Base-by-base conservation (phyloP, 495 filamentous ascomycete species). In the Tetracladium marchalianum region DNA sequence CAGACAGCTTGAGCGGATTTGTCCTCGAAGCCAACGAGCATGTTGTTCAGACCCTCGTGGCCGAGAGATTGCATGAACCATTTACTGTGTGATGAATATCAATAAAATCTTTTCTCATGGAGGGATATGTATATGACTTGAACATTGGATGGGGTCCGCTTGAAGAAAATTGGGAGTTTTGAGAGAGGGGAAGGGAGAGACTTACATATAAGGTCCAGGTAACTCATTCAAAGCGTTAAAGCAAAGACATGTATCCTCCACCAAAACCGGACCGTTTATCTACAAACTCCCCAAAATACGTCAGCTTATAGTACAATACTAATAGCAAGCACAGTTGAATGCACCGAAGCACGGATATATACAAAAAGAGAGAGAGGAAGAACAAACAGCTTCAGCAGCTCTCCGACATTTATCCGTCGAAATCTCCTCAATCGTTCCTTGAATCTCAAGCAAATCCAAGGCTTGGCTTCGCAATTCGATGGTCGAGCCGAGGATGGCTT, bases 171-270 rank as follows among this genome's bases (percentile, higher is more conserved):
- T 3, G 7, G 7, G 3, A 27, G 22, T 27, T 35, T 37, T 11
- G n/a, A 35, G n/a, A 9, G 10, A 17, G 35, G 5, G 12, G 2
- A 4, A 27, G 22, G 7, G 22, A 3, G 22, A 27, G 3, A 63
- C 78, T 38, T 70, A 96, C 90, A 99, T 90, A 62, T 99, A 99
- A 22, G 92, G 89, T 2, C 92, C 92, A n/a, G 92, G 92, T 34
- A 99, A 70, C 11, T 86, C 89, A 50, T 85, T 77, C 40, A 95
- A 68, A 9, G 89, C 89, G 58, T 85, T 80, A 65, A 97, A 99
- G 66, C 87, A 90, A 22, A 99, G 72, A 56, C 84, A 87, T 11
- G 92, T 97, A 66, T 99, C 92, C 62, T 99, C 92, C 16, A 93
- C 90, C 42, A 99, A 72, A 31, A 95, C 93, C 12, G 92, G 89